Evolutionary conservation across 345 rosid species (phyloP), one percentile per base, ranked within the genome.

Genomic region (Lenwebbia sp.): DNA sequence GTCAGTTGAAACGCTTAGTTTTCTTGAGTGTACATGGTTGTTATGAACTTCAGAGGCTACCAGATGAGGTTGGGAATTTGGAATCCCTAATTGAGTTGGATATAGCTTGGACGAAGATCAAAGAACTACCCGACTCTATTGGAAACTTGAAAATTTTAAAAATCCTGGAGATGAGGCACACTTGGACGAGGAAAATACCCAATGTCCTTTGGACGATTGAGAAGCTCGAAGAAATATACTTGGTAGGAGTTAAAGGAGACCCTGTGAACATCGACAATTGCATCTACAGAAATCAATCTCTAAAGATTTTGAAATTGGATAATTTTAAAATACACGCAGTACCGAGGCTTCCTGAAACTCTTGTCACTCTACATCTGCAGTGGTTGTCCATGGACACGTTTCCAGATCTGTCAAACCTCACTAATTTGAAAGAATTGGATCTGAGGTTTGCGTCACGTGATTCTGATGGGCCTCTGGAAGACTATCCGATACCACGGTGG

Each of bases 161-260:
- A 47, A 37, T 62, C 7, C 0, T 6, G 10, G 3, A 60, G 40
- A 28, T 3, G 1, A 0, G 1, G 3, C 1, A 0, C 10, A 0
- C 0, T 3, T 0, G 0, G 1, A 28, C 14, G 6, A 0, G 21
- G 2, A 60, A 28, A 1, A 3, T 28, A 14, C 74, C 17, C 1
- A 0, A 6, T 28, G 21, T 33, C 37, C 4, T 60, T 0, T 60
- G 40, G 74, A 60, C 2, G 10, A 28, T 60, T 3, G 1, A 28
- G 37, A 60, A 0, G 8, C 83, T 85, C 1, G 86, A 65, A 51
- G 82, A 65, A 70, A 12, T 85, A n/a, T n/a, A n/a, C n/a, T n/a
- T n/a, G n/a, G n/a, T n/a, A n/a, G n/a, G n/a, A n/a, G n/a, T n/a
- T n/a, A n/a, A n/a, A n/a, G n/a, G n/a, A n/a, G n/a, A n/a, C n/a